Evolutionary conservation across 306 rosid species (phyloP), one percentile per base, ranked within the genome.

Genomic region (Fagus sylvatica): DNA sequence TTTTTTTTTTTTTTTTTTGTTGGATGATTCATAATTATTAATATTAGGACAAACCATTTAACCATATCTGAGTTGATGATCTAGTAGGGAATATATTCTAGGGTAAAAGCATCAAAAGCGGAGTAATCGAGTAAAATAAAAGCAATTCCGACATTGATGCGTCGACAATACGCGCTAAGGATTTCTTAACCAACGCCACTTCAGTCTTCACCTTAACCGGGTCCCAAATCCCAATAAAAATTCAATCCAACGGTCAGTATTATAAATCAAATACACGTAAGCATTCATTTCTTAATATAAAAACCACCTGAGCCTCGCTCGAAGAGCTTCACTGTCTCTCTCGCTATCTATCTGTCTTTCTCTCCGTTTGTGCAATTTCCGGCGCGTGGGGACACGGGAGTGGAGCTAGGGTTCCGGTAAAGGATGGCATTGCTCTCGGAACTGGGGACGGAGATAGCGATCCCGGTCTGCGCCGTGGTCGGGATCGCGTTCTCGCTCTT

Each of bases 401-500:
- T 28, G 79, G 76, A 39, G 84, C 51, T 83, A 76, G 83, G 71
- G 82, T 90, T 86, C 76, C 84, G 83, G 87, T 54, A 68, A 10
- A 88, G 77, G 33, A 91, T 91, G 91, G 48, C 88, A 76, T 17
- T 89, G 57, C 77, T 91, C 28, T 82, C 93, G 71, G 89, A 79
- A 34, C 65, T 89, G 1, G 93, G 82, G 77, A 87, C 93, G 79
- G 89, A 87, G 93, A 79, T 89, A 46, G 83, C 76, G 54, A 43
- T 91, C 32, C 96, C 96, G 53, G 85, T 74, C 1, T 87, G 91
- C 75, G 96, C 96, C 34, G 77, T 84, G 15, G 32, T 91, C 6
- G 96, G 96, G 56, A 89, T 91, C 78, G 76, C 74, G 33, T 91
- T 91, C 90, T 87, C 96, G 37, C 62, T 91, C 54, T 62, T 81